These are phyloP conservation scores for Ogataea angusta DNA, from an alignment of 805 yeast species.

Conservation along the genomic window DNA sequence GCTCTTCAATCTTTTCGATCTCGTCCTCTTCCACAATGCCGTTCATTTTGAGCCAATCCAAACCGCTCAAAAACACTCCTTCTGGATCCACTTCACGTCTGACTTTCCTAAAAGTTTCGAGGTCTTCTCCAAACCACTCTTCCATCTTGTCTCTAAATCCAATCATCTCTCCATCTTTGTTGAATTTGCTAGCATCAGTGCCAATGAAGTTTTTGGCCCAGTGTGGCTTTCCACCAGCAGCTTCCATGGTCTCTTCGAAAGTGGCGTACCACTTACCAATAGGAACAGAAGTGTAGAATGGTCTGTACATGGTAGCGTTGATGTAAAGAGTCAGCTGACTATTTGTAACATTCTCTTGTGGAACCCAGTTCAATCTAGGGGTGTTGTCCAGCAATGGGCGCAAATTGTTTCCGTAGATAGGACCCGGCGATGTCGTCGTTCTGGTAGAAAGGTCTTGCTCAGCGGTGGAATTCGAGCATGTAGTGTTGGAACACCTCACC, in stretches of 20 bases:
- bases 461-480: slow-evolving; percentile 38
- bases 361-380: slow-evolving; percentile 60
- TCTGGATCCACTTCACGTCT: slow-evolving; percentile 75
- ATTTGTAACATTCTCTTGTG: slow-evolving; percentile 54
- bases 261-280: slow-evolving; percentile 75
- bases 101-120: slow-evolving; percentile 56
- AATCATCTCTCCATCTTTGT: slow-evolving; percentile 69
- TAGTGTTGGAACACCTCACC: slow-evolving; percentile 88
- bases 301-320: slow-evolving; percentile 95
- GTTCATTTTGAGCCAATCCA: slow-evolving; percentile 78
- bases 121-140: slow-evolving; percentile 78
- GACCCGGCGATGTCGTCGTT: slow-evolving; percentile 59
- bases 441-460: slow-evolving; percentile 50
- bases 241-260: slow-evolving; percentile 76
- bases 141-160: slow-evolving; percentile 69
- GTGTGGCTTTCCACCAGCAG: slow-evolving; percentile 91
- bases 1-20: slow-evolving; percentile 11
- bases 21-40: slow-evolving; percentile 50
- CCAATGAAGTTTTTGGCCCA: slow-evolving; percentile 98
- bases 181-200: slow-evolving; percentile 37
- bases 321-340: slow-evolving; percentile 80
- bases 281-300: slow-evolving; percentile 74
- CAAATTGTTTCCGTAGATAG: slow-evolving; percentile 78
- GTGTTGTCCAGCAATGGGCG: slow-evolving; percentile 82
- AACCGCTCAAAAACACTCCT: slow-evolving; percentile 74